phyloP scores from a whole-genome alignment of 257 asterid species.

The Salvia splendens region DNA sequence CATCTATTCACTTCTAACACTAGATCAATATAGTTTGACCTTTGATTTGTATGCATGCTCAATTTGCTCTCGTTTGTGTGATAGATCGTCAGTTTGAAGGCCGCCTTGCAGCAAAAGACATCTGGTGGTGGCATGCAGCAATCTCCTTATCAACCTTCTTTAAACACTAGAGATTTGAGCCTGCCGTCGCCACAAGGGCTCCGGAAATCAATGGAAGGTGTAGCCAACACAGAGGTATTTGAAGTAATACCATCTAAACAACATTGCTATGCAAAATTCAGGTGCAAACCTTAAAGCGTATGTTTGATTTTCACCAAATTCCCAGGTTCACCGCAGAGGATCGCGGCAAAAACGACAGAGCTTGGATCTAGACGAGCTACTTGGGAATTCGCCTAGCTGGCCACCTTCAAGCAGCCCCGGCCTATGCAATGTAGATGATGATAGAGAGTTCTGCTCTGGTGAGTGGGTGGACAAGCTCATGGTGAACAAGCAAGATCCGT shows the following conservation, averaged over 20 bases:
- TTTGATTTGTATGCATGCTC: constrained; percentile 27
- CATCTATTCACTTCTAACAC: background rate
- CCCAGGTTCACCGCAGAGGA: constrained; percentile 49
- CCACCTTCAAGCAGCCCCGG: constrained; percentile 51
- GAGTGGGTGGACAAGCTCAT: constrained; percentile 95
- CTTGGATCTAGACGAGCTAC: constrained; percentile 67
- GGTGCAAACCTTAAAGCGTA: background rate
- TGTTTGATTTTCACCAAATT: background rate
- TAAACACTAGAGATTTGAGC: constrained; percentile 39
- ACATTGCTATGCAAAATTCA: background rate
- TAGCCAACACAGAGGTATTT: constrained; percentile 68
- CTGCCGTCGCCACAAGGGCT: constrained; percentile 47
- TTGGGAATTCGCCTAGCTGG: constrained; percentile 73
- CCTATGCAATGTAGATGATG: constrained; percentile 49
- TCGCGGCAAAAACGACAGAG: constrained; percentile 61
- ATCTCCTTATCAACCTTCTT: constrained; percentile 42
- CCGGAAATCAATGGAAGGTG: constrained; percentile 71
- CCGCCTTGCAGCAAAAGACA: constrained; percentile 59
- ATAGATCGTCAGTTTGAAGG: constrained; percentile 66
- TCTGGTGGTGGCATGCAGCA: constrained; percentile 39
- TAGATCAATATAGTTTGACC: background rate
- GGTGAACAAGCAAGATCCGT: constrained; percentile 73
- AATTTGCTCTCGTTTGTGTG: constrained; percentile 8
- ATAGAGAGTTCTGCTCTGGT: constrained; percentile 56
- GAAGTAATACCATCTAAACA: background rate